Base-by-base conservation (phyloP, 1,284 basidiomycete genomes). In the Somion occarium region DNA sequence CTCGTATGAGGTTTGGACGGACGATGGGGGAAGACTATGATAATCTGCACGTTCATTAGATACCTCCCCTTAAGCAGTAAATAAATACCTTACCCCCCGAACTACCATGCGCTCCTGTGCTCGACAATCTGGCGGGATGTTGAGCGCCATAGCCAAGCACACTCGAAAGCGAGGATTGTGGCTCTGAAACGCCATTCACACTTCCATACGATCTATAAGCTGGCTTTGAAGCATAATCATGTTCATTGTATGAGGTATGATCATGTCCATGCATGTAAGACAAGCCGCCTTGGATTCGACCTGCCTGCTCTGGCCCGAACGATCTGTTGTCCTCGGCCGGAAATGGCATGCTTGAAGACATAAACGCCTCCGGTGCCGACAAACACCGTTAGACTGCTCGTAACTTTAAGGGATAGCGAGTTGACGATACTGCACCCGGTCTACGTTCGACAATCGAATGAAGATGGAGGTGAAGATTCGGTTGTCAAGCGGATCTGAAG, bases 351-450 rank as follows among this genome's bases (percentile, higher is more conserved):
- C 38, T 38, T n/a, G 42, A 30, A 4, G 49, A 45, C 49, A 50
- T 50, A 41, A 45, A 15, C 27, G 48, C n/a, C 22, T 19, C 48
- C 25, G 48, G 48, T 24, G 5, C 48, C 34, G 34, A 37, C 34
- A 37, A 37, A 37, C 9, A 11, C 11, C 34, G n/a, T 19, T 15
- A 38, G 46, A 9, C 41, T 49, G 30, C n/a, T n/a, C n/a, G n/a
- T n/a, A n/a, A n/a, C n/a, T n/a, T n/a, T n/a, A n/a, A n/a, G n/a
- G n/a, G n/a, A n/a, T n/a, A n/a, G n/a, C n/a, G n/a, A n/a, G n/a
- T n/a, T 27, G 43, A 27, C 22, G 20, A 22, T 18, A 50, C 30
- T 20, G 49, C 49, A 50, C 49, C 49, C 49, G 49, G 37, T n/a
- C n/a, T n/a, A n/a, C n/a, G n/a, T n/a, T n/a, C n/a, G 22, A 12